Evolutionary conservation across 2,329 filamentous ascomycete species (phyloP), one percentile per base, ranked within the genome.

Genomic region (Septoria petroselini): DNA sequence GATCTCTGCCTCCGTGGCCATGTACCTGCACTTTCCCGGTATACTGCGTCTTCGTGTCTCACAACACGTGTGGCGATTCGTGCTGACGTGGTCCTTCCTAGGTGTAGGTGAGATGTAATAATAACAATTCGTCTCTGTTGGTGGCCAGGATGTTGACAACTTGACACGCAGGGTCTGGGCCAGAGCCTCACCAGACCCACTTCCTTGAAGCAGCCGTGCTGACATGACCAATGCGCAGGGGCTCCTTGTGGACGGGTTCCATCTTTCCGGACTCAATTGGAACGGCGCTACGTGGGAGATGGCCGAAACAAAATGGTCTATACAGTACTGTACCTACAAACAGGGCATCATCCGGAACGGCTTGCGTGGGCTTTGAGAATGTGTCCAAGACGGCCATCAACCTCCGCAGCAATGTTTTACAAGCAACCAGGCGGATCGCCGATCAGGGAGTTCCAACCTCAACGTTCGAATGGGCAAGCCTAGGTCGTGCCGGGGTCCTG

Each of bases 281-380:
- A 78, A 81, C 49, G 71, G 73, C 5, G 77, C 77, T 52, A 77
- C 76, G 19, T 50, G 91, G 66, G 88, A 96, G 88, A 96, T 65
- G 69, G 79, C 31, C 80, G 90, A 40, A 88, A 95, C 68, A 81
- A 90, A 58, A 91, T 90, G 83, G 85, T 95, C 6, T 95, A 91
- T 69, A n/a, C n/a, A n/a, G n/a, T n/a, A n/a, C n/a, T n/a, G n/a
- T n/a, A 94, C 90, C 0, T 96, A 97, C 73, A 97, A 97, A 70
- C 91, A 97, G 69, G 91, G 91, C 17, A 89, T 96, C 3, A 64
- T 97, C 1, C 78, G 96, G 17, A 90, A 87, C 3, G 91, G 89
- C 9, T 80, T 89, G 48, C 81, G 88, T 27, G 86, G 84, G 1
- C 76, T 96, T 0, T 96, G 86, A 81, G 79, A 87, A 1, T 96